A percentile compares a stretch with the other conserved stretches of the same genome.
Conservation (phyloP, 2,329 filamentous ascomycete genomes). For the Orbilia ellipsospora region DNA sequence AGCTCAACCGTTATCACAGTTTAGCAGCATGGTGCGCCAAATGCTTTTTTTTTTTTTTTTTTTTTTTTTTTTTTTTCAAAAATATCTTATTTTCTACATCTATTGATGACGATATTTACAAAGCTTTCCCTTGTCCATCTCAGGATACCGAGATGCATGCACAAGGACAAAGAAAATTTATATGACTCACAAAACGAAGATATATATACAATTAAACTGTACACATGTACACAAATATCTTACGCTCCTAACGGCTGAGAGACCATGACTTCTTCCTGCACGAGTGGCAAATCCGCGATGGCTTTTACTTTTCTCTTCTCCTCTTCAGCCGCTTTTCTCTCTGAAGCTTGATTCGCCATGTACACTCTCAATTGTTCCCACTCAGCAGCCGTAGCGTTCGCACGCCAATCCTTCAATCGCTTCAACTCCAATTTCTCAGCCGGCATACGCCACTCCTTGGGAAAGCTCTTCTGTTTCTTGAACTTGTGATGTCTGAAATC, state of each 20-base stretch:
- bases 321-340: constrained; percentile 27
- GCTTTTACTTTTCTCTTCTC: constrained; percentile 8
- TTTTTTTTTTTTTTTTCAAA: neutral
- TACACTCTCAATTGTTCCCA: constrained; percentile 37
- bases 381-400: constrained; percentile 27
- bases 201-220: constrained; percentile 16
- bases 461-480: constrained; percentile 73
- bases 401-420: constrained; percentile 45
- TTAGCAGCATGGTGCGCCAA: neutral
- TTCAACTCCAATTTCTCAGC: constrained; percentile 67
- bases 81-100: too few relatives aligned
- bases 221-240: neutral
- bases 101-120: neutral
- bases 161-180: constrained; percentile 3
- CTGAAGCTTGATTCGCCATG: constrained; percentile 16
- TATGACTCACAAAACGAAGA: constrained; percentile 4
- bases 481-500: constrained; percentile 76
- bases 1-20: too few relatives aligned
- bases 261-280: neutral
- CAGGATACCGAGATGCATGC: constrained; percentile 23
- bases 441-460: constrained; percentile 83
- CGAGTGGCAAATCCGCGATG: constrained; percentile 3
- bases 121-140: neutral
- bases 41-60: too few relatives aligned
- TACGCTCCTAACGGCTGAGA: constrained; percentile 10